Base-by-base conservation (phyloP, 495 filamentous ascomycete genomes). In the Podospora conica region DNA sequence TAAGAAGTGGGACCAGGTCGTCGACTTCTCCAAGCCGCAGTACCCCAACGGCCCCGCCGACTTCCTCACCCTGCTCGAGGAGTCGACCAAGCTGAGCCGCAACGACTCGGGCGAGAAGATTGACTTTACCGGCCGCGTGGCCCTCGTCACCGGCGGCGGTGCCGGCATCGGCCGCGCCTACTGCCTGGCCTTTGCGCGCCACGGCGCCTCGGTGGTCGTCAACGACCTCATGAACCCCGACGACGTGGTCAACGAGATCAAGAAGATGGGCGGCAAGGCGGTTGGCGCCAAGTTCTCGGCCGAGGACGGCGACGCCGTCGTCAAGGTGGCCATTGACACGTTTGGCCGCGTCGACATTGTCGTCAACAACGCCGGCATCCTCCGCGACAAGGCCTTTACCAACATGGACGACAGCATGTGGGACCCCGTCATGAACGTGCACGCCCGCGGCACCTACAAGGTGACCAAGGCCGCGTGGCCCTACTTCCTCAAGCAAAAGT, bases 391-490 rank as follows among this genome's bases (percentile, higher is more conserved):
- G 85, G 94, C 95, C 40, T 98, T 98, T 81, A 87, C 82, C 76
- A 96, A 97, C 81, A 98, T 98, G 95, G 90, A 91, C 65, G 95
- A 98, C 79, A 88, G 87, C 78, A 83, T 91, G 66, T 98, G 94
- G 93, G 88, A 97, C 75, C 86, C 90, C 60, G 95, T 98, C 65
- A 82, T 97, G 79, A 88, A 90, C 66, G 93, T 98, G 60, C 95
- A 98, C 78, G 86, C 96, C 33, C 86, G 92, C 70, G 95, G 95
- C 73, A 98, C 95, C 70, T 98, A 95, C 82, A 96, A 97, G 84
- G 87, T 92, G 69, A 93, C 92, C 74, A 98, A 97, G 84, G 95
- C 95, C 66, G 95, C 95, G 18, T 98, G 96, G 96, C 96, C 95
- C 58, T 89, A 93, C 79, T 90, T 98, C 83, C 84, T 98, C 29